phyloP scores from a whole-genome alignment of 768 basidiomycete species.

The Termitomyces sp. region DNA sequence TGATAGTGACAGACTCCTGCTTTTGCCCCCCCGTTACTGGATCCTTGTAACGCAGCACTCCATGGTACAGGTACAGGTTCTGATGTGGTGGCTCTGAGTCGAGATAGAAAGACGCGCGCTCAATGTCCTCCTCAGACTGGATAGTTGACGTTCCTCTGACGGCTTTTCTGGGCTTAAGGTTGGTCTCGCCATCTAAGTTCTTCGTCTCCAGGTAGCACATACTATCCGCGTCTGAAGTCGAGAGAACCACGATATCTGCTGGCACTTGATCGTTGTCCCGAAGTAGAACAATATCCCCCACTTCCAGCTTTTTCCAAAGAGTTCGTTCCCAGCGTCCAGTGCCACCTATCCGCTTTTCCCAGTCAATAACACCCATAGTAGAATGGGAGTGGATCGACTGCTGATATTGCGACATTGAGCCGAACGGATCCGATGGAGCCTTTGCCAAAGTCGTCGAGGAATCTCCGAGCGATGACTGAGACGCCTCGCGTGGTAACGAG shows the following conservation, averaged over 20 bases:
- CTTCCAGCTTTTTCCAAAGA: slow-evolving; percentile 97
- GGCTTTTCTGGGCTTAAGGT: slow-evolving; percentile 83
- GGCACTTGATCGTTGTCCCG: slow-evolving; percentile 95
- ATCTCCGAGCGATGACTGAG: slow-evolving; percentile 35
- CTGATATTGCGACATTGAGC: slow-evolving; percentile 48
- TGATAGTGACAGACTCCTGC: slow-evolving; percentile 78
- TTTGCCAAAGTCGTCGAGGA: slow-evolving; percentile 26
- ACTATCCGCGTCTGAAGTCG: slow-evolving; percentile 88
- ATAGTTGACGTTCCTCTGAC: slow-evolving; percentile 74
- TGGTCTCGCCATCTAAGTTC: slow-evolving; percentile 97
- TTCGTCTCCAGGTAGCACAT: slow-evolving; percentile 97
- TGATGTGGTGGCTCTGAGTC: slow-evolving; percentile 94
- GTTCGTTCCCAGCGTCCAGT: slow-evolving; percentile 91
- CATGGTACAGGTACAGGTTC: slow-evolving; percentile 90
- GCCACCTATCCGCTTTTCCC: slow-evolving; percentile 61
- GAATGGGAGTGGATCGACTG: slow-evolving; percentile 54
- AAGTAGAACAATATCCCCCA: slow-evolving; percentile 91
- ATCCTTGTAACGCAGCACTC: slow-evolving; percentile 74
- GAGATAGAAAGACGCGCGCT: slow-evolving; percentile 80
- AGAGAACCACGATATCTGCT: slow-evolving; percentile 90
- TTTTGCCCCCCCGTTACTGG: slow-evolving; percentile 44
- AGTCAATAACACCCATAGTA: slow-evolving; percentile 77
- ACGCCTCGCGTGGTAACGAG: slow-evolving; percentile 26
- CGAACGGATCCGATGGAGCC: slow-evolving; percentile 28
- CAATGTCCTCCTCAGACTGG: slow-evolving; percentile 83